These are phyloP conservation scores for Geotrichum phurueaensis DNA, from an alignment of 1,139 yeast species.

Conservation along the genomic window DNA sequence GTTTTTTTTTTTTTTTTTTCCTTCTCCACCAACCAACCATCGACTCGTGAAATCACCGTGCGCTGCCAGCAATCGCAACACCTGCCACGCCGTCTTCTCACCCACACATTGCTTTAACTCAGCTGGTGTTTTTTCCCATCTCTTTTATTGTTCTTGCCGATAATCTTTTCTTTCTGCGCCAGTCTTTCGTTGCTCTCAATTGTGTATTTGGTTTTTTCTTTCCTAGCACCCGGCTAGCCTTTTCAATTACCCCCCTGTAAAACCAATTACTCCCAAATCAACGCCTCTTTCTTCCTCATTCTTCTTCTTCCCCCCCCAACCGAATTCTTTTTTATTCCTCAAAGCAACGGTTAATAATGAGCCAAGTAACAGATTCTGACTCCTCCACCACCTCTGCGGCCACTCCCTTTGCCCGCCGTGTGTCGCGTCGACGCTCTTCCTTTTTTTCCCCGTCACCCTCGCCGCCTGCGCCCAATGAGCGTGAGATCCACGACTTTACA, in stretches of 20 bases:
- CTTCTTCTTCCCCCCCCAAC: not conserved
- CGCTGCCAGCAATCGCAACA: not conserved
- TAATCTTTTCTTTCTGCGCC: not conserved
- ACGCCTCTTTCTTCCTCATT: not conserved
- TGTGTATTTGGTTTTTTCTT: not conserved
- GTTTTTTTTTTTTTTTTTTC: not conserved
- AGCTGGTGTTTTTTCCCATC: not conserved
- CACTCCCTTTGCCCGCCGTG: constrained; percentile 2
- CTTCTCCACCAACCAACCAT: constrained; percentile 2
- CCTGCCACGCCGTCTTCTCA: not conserved
- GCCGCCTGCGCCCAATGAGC: constrained; percentile 42
- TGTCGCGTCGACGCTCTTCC: constrained; percentile 28
- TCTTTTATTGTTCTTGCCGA: not conserved
- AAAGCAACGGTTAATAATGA: not conserved
- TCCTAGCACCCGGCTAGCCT: too few species aligned
- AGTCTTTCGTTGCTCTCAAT: not conserved
- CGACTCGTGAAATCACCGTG: not conserved
- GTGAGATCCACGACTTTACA: constrained; percentile 71
- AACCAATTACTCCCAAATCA: too few species aligned
- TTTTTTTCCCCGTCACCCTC: constrained; percentile 37
- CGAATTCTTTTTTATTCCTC: not conserved
- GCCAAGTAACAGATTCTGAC: not conserved
- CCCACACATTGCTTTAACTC: not conserved
- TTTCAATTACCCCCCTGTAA: too few species aligned
- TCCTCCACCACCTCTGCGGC: not conserved